These are phyloP conservation scores for Colletotrichum tropicicola DNA, from an alignment of 2,329 filamentous ascomycete species.

Conservation along the genomic window DNA sequence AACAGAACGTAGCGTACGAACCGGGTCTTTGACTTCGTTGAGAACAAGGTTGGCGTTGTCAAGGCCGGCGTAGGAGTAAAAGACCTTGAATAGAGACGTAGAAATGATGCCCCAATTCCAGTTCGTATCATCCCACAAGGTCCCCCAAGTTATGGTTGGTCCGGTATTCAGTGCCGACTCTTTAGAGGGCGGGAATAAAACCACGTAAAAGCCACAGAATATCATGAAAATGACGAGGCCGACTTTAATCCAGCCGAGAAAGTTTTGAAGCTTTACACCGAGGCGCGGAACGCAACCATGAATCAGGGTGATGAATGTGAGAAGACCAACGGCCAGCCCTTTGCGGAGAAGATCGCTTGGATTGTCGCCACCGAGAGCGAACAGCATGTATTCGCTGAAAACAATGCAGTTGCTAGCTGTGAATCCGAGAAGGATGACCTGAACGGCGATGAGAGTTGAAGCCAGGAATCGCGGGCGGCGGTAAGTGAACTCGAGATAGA, in stretches of 20 bases:
- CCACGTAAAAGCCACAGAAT: slow-evolving; percentile 66
- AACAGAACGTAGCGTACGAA: slow-evolving; percentile 71
- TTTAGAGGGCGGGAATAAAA: slow-evolving; percentile 51
- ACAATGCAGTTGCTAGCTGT: slow-evolving; percentile 77
- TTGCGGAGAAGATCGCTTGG: slow-evolving; percentile 62
- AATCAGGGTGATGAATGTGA: slow-evolving; percentile 65
- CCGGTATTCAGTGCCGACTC: neutral
- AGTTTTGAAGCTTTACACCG: slow-evolving; percentile 68
- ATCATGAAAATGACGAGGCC: slow-evolving; percentile 69
- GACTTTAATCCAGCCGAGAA: slow-evolving; percentile 71
- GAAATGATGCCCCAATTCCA: slow-evolving; percentile 76
- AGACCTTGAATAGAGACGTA: slow-evolving; percentile 73
- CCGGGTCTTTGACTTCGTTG: slow-evolving; percentile 75
- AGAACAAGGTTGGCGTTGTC: slow-evolving; percentile 76
- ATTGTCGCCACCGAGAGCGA: slow-evolving; percentile 61
- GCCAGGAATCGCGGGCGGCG: slow-evolving; percentile 70
- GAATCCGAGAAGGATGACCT: slow-evolving; percentile 72
- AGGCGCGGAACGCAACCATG: slow-evolving; percentile 66
- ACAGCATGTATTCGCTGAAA: slow-evolving; percentile 72
- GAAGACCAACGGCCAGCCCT: slow-evolving; percentile 62
- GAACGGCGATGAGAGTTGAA: slow-evolving; percentile 69
- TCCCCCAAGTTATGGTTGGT: slow-evolving; percentile 52
- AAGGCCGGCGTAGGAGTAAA: slow-evolving; percentile 74
- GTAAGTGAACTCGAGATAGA: slow-evolving; percentile 77
- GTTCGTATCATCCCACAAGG: slow-evolving; percentile 70